These are phyloP conservation scores for Candida methanosorbosa DNA, from an alignment of 805 yeast species.

Conservation along the genomic window DNA sequence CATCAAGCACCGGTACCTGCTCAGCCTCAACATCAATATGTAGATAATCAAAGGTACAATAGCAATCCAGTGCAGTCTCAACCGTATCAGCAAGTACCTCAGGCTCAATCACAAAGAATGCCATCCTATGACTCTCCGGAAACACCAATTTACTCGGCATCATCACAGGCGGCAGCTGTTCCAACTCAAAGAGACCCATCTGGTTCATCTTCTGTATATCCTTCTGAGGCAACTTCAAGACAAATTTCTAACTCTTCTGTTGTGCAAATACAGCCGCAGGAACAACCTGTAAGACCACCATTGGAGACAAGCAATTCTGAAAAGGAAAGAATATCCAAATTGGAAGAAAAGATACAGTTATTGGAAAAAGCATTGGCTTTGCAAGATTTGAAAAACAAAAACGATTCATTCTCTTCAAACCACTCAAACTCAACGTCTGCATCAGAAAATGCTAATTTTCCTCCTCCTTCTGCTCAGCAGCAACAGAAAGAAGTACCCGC, in stretches of 20 bases:
- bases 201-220: no score
- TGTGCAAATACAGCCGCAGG: neutral
- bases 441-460: neutral
- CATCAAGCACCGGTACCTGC: no score
- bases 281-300: neutral
- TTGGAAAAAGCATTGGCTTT: slow-evolving; percentile 19
- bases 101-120: no score
- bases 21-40: no score
- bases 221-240: neutral
- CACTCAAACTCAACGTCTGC: neutral
- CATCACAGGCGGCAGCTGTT: no score
- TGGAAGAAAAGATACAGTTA: slow-evolving; percentile 24
- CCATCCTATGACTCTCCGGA: no score
- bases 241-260: neutral
- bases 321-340: slow-evolving; percentile 15
- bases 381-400: slow-evolving; percentile 10
- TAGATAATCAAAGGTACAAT: no score
- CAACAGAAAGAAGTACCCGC: neutral
- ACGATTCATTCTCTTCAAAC: neutral
- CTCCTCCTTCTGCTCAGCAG: neutral
- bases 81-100: no score
- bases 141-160: no score
- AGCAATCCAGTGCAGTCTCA: no score
- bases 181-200: no score
- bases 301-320: slow-evolving; percentile 3